These are phyloP conservation scores for Fragosphaeria purpurea DNA, from an alignment of 2,329 filamentous ascomycete genomes.

Conservation along the genomic window DNA sequence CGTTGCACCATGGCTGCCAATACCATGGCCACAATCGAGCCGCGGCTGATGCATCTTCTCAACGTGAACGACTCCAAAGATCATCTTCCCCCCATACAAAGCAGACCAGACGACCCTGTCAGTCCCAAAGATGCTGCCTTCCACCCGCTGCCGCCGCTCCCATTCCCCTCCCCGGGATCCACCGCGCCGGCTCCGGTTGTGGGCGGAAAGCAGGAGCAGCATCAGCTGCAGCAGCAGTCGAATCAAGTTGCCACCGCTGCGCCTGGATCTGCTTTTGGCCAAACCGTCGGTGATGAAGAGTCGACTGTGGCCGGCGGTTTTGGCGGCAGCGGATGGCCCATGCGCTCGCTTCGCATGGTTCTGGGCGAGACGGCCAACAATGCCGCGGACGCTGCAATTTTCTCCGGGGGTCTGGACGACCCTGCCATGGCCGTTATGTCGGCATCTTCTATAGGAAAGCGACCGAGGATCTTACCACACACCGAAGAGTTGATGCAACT, in stretches of 20 bases:
- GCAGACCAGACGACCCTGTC: conserved; percentile 31
- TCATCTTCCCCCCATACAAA: conserved; percentile 19
- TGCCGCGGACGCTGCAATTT: not conserved
- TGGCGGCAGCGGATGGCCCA: conserved; percentile 3
- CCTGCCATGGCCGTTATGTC: conserved; percentile 14
- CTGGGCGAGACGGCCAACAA: not conserved
- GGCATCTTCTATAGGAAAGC: conserved; percentile 9
- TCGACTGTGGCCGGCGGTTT: not conserved
- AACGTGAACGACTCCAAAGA: conserved; percentile 38
- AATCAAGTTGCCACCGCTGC: not conserved
- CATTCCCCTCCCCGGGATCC: conserved; percentile 36
- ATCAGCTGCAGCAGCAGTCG: not conserved
- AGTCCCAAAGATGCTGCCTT: conserved; percentile 11
- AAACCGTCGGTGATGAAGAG: conserved; percentile 1
- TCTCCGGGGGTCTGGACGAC: conserved; percentile 23
- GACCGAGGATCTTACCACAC: conserved; percentile 11
- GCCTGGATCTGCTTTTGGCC: conserved; percentile 1
- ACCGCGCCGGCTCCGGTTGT: conserved; percentile 5
- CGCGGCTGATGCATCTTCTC: conserved; percentile 54
- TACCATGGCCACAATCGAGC: conserved; percentile 55
- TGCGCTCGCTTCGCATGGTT: conserved; percentile 6
- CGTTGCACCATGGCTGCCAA: conserved; percentile 49
- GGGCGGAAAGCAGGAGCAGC: not conserved
- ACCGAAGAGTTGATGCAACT: conserved; percentile 56
- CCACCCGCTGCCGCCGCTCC: conserved; percentile 39